Conservation (phyloP, 495 filamentous ascomycete genomes). For the Aspergillus carlsbadensis region DNA sequence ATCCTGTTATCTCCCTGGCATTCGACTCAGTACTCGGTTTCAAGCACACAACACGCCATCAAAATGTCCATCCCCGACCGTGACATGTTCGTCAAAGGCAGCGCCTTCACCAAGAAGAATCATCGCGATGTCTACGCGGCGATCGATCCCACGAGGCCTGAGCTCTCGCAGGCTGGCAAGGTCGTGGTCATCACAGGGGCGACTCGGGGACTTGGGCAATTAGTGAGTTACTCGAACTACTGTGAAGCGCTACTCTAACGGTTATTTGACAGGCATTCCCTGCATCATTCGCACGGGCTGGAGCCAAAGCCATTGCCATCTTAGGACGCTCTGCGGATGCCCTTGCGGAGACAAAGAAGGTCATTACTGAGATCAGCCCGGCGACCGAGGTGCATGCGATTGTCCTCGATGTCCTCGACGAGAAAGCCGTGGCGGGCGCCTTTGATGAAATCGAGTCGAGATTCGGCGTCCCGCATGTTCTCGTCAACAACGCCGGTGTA, state of each 20-base stretch:
- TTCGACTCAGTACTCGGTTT: too few relatives aligned
- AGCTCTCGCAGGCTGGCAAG: slow-evolving; percentile 33
- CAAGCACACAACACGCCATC: neutral
- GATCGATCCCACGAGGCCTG: slow-evolving; percentile 30
- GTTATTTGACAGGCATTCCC: neutral
- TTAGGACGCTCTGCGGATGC: slow-evolving; percentile 25
- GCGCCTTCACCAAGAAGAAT: slow-evolving; percentile 20
- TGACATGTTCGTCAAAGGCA: slow-evolving; percentile 20
- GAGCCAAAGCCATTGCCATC: slow-evolving; percentile 16
- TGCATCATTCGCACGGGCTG: neutral
- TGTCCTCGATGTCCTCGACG: slow-evolving; percentile 31
- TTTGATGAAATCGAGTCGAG: slow-evolving; percentile 36
- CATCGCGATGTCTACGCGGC: slow-evolving; percentile 35
- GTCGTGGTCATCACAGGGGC: slow-evolving; percentile 42
- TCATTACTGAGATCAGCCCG: slow-evolving; percentile 24
- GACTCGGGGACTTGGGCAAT: slow-evolving; percentile 30
- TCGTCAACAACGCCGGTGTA: slow-evolving; percentile 45
- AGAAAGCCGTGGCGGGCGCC: slow-evolving; percentile 25
- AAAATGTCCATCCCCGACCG: neutral
- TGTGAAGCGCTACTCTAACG: neutral
- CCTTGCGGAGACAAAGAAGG: slow-evolving; percentile 18
- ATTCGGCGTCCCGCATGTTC: slow-evolving; percentile 40
- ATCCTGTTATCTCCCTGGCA: too few relatives aligned
- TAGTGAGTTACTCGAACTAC: neutral
- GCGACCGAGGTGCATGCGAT: slow-evolving; percentile 25